Evolutionary conservation across 805 yeast genomes (phyloP), one percentile per base, ranked within the genome.

Genomic region (Myxozyma vanderwaltii): DNA sequence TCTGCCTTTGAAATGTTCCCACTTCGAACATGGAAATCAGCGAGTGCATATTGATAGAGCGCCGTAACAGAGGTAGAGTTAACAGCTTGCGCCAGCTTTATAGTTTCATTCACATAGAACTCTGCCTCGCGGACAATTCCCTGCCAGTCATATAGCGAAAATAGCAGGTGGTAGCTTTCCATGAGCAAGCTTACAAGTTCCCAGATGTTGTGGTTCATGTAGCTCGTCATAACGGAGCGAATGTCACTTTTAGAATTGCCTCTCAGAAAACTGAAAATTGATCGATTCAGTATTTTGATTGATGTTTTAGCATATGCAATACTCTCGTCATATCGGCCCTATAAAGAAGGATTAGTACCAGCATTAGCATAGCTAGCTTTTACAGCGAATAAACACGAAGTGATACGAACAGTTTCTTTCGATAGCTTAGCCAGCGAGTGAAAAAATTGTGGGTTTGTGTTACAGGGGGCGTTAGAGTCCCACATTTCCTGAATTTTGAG

Each of bases 71-170:
- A 19, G 47, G 40, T 5, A 23, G 53, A 19, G 36, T 59, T 6
- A 63, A 52, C 2, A 51, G 67, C 43, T 68, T 71, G 12, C 69
- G 56, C 48, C 67, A 74, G 21, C 58, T 67, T 39, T 70, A 69
- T 12, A 2, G 61, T 44, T 56, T 78, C 81, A 6, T 59, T 56
- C 1, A 74, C 35, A 62, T 72, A 76, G 59, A 69, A 73, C 6
- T 69, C 51, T n/a, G 76, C 68, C 50, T 79, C 81, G 41, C 75
- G 70, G 7, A 75, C 64, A 6, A 76, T 64, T 1, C 81, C 82
- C 36, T 74, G 63, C 35, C 69, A 70, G 27, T 67, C 70, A 26
- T 73, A 70, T 0, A 57, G 19, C 1, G 23, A 12, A 7, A 51
- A 47, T 63, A 54, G 17, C 58, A 57, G 46, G 71, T 65, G 13